Evolutionary conservation across 2,329 filamentous ascomycete species (phyloP), one percentile per base, ranked within the genome.

Genomic region (Cladosporium velox): DNA sequence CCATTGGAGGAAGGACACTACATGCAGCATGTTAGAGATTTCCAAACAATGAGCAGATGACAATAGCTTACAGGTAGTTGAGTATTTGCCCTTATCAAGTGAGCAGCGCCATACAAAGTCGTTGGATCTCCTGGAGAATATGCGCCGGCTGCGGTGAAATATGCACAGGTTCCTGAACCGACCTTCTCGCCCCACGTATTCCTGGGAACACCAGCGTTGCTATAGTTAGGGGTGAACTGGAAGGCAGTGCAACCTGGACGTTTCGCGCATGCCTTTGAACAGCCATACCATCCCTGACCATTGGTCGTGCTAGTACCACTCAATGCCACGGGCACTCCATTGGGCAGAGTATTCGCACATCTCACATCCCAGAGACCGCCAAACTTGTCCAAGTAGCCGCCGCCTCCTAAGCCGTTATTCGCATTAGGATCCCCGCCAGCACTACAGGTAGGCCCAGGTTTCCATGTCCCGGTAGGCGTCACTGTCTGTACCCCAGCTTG

Each of bases 291-390:
- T 8, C 51, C 51, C 51, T 54, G 51, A 12, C 51, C 26, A n/a
- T 54, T 54, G 6, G 41, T 21, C 15, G 51, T 54, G 28, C 51
- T n/a, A 7, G 30, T n/a, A 4, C 15, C 51, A 4, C 41, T 44
- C 7, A 15, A 26, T 8, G 15, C 51, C 26, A 32, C 28, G 2
- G 28, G 15, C 18, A 18, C 18, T 54, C 28, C 51, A 26, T 30
- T 28, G 28, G 26, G 28, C 5, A 54, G 61, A 32, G 59, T 63
- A 26, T 66, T 67, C 34, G 41, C 64, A 41, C 70, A 72, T 52
- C 65, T 54, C 18, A 69, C 65, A 15, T 65, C 65, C 65, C 67
- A 72, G 26, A 41, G 61, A 4, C 66, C 69, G 35, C 67, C 66
- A 28, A 65, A 70, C 5, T 58, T 59, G 24, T 72, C 70, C 34